phyloP scores from a whole-genome alignment of 768 basidiomycete genomes.

The Russula earlei region DNA sequence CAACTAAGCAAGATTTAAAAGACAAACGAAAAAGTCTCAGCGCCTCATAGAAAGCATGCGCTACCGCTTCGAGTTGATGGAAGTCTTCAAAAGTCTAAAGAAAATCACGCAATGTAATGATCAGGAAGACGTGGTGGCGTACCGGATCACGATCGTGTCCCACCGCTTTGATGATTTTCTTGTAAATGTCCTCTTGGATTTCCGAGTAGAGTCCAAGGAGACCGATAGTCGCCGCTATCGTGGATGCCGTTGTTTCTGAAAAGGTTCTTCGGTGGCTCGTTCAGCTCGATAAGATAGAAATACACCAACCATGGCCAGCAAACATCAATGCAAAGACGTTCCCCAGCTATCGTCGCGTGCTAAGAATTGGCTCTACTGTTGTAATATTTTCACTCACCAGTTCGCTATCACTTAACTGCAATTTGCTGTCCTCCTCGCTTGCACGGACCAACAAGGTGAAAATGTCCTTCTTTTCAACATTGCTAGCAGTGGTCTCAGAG shows the following conservation, averaged over 20 bases:
- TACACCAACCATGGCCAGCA: slow-evolving; percentile 18
- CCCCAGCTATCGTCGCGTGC: slow-evolving; percentile 3
- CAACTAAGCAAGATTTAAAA: not conserved
- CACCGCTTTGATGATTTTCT: slow-evolving; percentile 25
- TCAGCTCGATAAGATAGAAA: not conserved
- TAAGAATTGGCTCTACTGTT: not conserved
- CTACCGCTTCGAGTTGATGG: slow-evolving; percentile 25
- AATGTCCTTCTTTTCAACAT: slow-evolving; percentile 5
- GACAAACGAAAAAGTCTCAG: slow-evolving; percentile 29
- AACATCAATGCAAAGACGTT: slow-evolving; percentile 20
- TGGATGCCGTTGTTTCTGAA: slow-evolving; percentile 29
- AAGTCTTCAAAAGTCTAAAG: slow-evolving; percentile 23
- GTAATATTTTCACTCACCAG: slow-evolving; percentile 6
- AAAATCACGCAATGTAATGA: not conserved
- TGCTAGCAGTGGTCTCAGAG: not conserved
- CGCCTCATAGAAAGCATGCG: slow-evolving; percentile 27
- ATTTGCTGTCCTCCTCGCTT: slow-evolving; percentile 9
- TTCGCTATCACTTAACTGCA: slow-evolving; percentile 7
- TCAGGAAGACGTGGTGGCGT: not conserved
- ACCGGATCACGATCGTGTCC: slow-evolving; percentile 15
- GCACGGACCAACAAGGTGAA: slow-evolving; percentile 19
- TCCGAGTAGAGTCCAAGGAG: slow-evolving; percentile 25
- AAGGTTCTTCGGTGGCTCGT: not conserved
- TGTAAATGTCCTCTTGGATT: slow-evolving; percentile 28
- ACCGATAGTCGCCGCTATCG: slow-evolving; percentile 28